Conservation (phyloP, 1,284 basidiomycete genomes). For the Ganoderma sp. region DNA sequence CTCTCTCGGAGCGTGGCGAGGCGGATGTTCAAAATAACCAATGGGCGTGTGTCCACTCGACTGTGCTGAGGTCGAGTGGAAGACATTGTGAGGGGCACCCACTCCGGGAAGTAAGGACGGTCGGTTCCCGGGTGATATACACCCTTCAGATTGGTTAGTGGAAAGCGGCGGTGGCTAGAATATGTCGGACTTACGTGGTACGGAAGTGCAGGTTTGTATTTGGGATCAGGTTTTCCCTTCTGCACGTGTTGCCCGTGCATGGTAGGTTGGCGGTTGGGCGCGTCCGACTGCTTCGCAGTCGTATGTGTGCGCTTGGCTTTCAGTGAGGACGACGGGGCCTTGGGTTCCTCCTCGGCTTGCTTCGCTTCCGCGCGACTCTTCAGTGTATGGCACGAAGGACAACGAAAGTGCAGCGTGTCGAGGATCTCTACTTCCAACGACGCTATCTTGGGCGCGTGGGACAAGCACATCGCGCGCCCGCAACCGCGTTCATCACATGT, state of each 20-base stretch:
- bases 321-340: not conserved
- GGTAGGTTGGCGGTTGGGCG: too few species aligned
- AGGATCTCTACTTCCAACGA: not conserved
- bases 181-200: not conserved
- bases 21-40: not conserved
- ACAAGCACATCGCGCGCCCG: not conserved
- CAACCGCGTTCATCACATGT: not conserved
- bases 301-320: too few species aligned
- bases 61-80: not conserved
- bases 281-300: too few species aligned
- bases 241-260: too few species aligned
- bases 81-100: not conserved
- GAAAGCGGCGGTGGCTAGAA: too few species aligned
- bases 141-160: not conserved
- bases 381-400: not conserved
- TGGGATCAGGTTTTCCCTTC: not conserved
- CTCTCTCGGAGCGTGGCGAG: not conserved
- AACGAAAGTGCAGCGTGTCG: not conserved
- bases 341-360: not conserved
- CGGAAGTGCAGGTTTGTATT: not conserved
- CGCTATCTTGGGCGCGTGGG: not conserved
- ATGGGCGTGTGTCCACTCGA: not conserved
- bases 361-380: not conserved
- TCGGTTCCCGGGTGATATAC: not conserved
- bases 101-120: not conserved